These are phyloP conservation scores for Tetracentron sinense DNA, from an alignment of 164 flowering plant genomes.

Conservation along the genomic window DNA sequence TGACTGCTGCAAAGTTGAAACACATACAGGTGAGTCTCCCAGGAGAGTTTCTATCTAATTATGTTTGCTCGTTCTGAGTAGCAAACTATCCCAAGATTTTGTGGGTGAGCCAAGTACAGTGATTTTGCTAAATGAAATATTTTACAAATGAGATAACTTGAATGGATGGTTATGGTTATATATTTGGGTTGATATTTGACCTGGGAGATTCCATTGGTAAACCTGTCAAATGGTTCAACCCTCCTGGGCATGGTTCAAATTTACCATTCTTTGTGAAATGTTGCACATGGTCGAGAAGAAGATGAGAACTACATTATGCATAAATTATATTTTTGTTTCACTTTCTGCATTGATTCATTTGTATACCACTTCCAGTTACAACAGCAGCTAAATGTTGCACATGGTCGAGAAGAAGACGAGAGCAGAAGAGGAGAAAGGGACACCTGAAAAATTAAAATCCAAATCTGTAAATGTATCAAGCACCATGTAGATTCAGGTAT, in stretches of 20 bases:
- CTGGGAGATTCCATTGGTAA: no score
- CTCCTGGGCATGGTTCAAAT: no score
- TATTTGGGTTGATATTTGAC: no score
- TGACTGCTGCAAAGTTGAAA: conserved; percentile 58
- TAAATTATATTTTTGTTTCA: not conserved
- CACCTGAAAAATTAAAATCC: conserved; percentile 16
- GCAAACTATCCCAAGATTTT: not conserved
- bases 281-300: conserved; percentile 34
- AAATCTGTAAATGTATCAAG: conserved; percentile 18
- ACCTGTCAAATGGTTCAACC: no score
- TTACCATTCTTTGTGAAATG: conserved; percentile 10
- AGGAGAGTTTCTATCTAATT: not conserved
- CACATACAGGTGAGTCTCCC: conserved; percentile 52
- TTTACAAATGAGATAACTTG: no score
- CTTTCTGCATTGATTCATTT: not conserved
- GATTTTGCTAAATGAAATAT: no score
- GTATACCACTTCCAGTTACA: conserved; percentile 45
- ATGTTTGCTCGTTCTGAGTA: not conserved
- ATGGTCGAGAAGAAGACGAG: conserved; percentile 37
- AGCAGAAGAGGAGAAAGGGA: conserved; percentile 26
- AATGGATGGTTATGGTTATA: no score
- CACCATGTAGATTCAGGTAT: conserved; percentile 30
- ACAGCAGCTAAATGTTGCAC: conserved; percentile 46
- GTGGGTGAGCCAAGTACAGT: not conserved
- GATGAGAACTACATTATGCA: not conserved